Conservation (phyloP, 805 yeast species). For the Schizosaccharomyces octosporus region DNA sequence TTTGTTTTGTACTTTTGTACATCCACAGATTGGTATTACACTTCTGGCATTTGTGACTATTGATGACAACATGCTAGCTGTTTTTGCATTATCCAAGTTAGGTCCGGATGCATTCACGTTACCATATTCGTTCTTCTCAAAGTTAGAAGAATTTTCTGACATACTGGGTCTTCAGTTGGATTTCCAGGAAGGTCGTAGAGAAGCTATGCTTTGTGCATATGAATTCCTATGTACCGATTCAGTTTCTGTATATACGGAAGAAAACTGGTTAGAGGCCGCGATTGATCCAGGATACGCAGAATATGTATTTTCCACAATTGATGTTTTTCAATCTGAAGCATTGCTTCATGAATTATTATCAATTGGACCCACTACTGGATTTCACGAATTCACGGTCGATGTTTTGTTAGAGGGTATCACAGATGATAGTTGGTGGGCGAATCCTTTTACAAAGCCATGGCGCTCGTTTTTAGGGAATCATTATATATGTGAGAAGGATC, state of each 20-base stretch:
- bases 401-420: not conserved
- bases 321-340: not conserved
- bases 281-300: not conserved
- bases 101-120: not conserved
- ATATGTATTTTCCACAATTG: not conserved
- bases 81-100: not conserved
- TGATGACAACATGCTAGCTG: not conserved
- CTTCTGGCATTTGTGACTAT: not conserved
- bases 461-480: not conserved
- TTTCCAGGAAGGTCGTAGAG: not conserved
- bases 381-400: not conserved
- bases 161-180: not conserved
- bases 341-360: not conserved
- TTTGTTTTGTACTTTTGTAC: not conserved
- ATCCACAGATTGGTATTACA: not conserved
- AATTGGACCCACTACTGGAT: not conserved
- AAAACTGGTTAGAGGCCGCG: not conserved
- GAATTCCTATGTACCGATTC: not conserved
- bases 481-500: not conserved
- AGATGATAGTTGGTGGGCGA: not conserved
- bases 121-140: not conserved
- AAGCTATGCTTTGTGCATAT: not conserved
- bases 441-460: not conserved
- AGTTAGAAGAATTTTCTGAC: not conserved
- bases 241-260: not conserved